Evolutionary conservation across 768 basidiomycete genomes (phyloP).

Genomic region (Dictyophora rubrovolvata): DNA sequence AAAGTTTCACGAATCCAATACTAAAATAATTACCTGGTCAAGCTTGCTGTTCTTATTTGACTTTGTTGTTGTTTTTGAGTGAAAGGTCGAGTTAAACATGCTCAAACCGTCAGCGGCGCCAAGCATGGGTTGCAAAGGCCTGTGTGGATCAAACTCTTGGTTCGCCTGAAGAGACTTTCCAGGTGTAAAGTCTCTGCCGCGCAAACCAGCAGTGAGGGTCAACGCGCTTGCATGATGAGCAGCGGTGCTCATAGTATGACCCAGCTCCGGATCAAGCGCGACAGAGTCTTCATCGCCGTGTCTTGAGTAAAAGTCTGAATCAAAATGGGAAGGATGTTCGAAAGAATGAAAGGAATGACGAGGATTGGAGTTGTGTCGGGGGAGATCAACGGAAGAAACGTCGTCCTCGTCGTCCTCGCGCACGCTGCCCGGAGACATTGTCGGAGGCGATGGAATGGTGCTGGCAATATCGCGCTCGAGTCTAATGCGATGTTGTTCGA

Average conservation of each 20-base stretch:
- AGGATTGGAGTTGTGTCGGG: conserved; percentile 57
- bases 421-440: conserved; percentile 42
- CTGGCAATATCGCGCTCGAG: conserved; percentile 59
- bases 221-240: conserved; percentile 86
- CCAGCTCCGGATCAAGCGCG: conserved; percentile 47
- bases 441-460: conserved; percentile 64
- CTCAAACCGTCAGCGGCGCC: conserved; percentile 43
- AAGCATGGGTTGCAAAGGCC: conserved; percentile 65
- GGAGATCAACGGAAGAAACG: conserved; percentile 45
- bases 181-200: conserved; percentile 43
- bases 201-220: conserved; percentile 77
- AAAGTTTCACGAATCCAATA: neutral
- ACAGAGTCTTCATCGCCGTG: conserved; percentile 51
- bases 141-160: conserved; percentile 79
- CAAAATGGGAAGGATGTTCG: conserved; percentile 44
- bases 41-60: conserved; percentile 28
- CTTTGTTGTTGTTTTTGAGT: conserved; percentile 27
- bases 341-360: conserved; percentile 52
- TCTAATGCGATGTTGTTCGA: conserved; percentile 65
- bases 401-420: conserved; percentile 8
- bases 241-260: conserved; percentile 68
- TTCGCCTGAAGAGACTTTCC: conserved; percentile 39
- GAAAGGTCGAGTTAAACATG: conserved; percentile 45
- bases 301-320: conserved; percentile 39
- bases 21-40: neutral